These are phyloP conservation scores for Coniochaeta sp. DNA, from an alignment of 2,329 filamentous ascomycete species.

Conservation along the genomic window DNA sequence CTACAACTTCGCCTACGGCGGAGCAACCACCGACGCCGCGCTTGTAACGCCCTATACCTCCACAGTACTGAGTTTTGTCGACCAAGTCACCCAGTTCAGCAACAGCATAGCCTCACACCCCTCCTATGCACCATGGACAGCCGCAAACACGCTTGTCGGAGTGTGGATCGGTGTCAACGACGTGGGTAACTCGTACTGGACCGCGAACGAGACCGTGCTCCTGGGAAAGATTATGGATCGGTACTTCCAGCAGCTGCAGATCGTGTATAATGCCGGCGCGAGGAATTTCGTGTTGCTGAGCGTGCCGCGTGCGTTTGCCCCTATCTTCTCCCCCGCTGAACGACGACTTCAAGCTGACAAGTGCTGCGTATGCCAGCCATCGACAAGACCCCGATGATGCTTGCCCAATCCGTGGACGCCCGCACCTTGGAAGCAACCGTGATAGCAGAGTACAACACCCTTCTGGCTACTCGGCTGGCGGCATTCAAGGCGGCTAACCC, in stretches of 20 bases:
- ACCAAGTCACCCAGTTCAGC: slow-evolving; percentile 40
- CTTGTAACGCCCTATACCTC: slow-evolving; percentile 39
- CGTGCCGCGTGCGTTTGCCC: slow-evolving; percentile 28
- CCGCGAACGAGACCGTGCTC: slow-evolving; percentile 24
- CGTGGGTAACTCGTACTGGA: slow-evolving; percentile 42
- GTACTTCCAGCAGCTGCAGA: slow-evolving; percentile 33
- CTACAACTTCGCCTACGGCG: slow-evolving; percentile 44
- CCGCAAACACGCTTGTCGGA: slow-evolving; percentile 35
- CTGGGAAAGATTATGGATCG: slow-evolving; percentile 29
- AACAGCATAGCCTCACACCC: slow-evolving; percentile 23
- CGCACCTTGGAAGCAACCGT: slow-evolving; percentile 21
- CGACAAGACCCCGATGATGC: slow-evolving; percentile 28
- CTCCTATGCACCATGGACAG: slow-evolving; percentile 31
- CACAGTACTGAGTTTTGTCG: slow-evolving; percentile 40
- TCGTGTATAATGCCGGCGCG: slow-evolving; percentile 35
- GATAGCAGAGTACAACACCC: slow-evolving; percentile 30
- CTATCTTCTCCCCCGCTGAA: not conserved
- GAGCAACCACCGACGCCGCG: slow-evolving; percentile 39
- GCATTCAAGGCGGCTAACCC: slow-evolving; percentile 25
- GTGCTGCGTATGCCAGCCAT: slow-evolving; percentile 22
- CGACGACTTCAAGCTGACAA: not conserved
- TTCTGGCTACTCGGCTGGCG: slow-evolving; percentile 18
- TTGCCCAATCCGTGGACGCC: slow-evolving; percentile 13
- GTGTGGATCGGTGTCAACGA: slow-evolving; percentile 52
- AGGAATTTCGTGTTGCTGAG: slow-evolving; percentile 39